Conservation (phyloP, 495 filamentous ascomycete species). For the Aspergillus wentii region DNA sequence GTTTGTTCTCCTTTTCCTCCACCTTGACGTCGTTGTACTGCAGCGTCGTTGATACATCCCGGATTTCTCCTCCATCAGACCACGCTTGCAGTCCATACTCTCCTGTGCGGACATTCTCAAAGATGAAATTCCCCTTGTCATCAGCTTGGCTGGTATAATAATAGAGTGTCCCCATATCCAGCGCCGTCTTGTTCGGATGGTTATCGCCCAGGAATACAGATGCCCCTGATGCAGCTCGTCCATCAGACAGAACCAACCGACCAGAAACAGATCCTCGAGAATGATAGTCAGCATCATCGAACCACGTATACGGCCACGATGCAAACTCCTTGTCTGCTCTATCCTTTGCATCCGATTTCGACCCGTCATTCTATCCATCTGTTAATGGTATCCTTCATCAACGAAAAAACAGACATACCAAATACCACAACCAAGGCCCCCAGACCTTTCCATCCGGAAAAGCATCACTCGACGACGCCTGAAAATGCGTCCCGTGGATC, state of each 20-base stretch:
- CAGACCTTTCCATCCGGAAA: slow-evolving; percentile 33
- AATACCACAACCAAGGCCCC: slow-evolving; percentile 40
- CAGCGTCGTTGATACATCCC: slow-evolving; percentile 28
- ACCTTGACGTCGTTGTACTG: slow-evolving; percentile 25
- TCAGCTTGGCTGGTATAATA: slow-evolving; percentile 36
- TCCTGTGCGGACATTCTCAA: slow-evolving; percentile 27
- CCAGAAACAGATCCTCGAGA: slow-evolving; percentile 30
- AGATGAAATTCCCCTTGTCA: slow-evolving; percentile 22
- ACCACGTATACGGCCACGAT: slow-evolving; percentile 35
- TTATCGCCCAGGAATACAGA: slow-evolving; percentile 37
- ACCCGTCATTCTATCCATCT: slow-evolving; percentile 35
- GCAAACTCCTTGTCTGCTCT: slow-evolving; percentile 20
- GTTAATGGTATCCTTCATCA: no score
- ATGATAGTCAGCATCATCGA: slow-evolving; percentile 25
- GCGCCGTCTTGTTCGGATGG: slow-evolving; percentile 19
- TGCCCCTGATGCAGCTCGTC: slow-evolving; percentile 30
- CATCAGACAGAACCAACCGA: slow-evolving; percentile 27
- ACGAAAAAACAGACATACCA: no score
- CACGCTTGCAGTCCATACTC: slow-evolving; percentile 35
- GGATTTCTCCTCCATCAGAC: slow-evolving; percentile 29
- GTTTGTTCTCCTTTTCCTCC: slow-evolving; percentile 15
- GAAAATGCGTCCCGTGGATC: slow-evolving; percentile 40
- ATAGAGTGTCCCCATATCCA: slow-evolving; percentile 31
- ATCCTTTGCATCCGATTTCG: slow-evolving; percentile 20
- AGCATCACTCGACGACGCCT: slow-evolving; percentile 20